Base-by-base conservation (phyloP, 352 stramenopile genomes). In the Pythium periplocum region DNA sequence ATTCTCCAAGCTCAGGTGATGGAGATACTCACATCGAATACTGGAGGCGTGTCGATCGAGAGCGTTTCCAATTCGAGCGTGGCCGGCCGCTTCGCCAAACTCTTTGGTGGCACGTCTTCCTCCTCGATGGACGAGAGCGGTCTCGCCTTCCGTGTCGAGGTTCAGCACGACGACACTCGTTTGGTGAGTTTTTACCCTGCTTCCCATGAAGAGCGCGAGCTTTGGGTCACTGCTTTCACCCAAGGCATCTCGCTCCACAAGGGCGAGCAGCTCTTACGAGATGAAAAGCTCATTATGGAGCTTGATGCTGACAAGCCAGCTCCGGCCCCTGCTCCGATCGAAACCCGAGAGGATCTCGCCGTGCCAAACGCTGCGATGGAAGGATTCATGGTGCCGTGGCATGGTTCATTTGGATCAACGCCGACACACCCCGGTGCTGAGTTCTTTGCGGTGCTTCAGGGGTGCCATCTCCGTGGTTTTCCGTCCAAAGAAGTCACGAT, bases 231-330 rank as follows among this genome's bases (percentile, higher is more conserved):
- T 5, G 69, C 69, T 1, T 73, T 89, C 41, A 53, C 44, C 1
- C 46, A 33, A 6, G 65, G 68, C 9, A 69, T 87, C 8, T 64
- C 81, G 26, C 61, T 78, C 12, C 49, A 53, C 2, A 81, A 83
- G 57, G 75, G 78, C 8, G 73, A 87, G 55, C 67, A 73, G 36
- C 66, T 87, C 0, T 57, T 87, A 1, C 55, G 46, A 0, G 75
- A 87, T 42, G 78, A 89, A 11, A 81, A 77, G 47, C 45, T 69
- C 9, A 65, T 88, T 7, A 32, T 86, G 6, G 62, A 40, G 4
- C 61, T 88, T 2, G 75, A 86, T 32, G 33, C 11, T 2, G 41
- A 32, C 10, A 51, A 51, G 17, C 17, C 17, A 26, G 17, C 17
- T 26, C 17, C 17, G 17, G 17, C 17, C 0, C 17, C 17, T 26